These are phyloP conservation scores for Rhynchosporium graminicola DNA, from an alignment of 2,329 filamentous ascomycete species.

Conservation along the genomic window DNA sequence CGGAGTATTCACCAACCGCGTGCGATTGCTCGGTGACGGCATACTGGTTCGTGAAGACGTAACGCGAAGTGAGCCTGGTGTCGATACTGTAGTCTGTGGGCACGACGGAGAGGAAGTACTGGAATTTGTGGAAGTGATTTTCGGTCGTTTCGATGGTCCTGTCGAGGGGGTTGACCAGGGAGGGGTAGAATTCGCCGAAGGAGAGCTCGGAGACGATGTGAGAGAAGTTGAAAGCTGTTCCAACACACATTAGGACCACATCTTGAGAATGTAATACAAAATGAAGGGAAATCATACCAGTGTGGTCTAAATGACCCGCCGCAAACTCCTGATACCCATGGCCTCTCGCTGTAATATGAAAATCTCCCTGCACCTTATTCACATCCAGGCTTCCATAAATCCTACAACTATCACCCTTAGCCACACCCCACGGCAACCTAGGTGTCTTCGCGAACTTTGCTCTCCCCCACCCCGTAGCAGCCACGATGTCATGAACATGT, in stretches of 20 bases:
- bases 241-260: constrained; percentile 24
- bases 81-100: constrained; percentile 86
- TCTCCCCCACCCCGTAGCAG: constrained; percentile 62
- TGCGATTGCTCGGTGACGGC: constrained; percentile 89
- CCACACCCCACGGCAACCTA: constrained; percentile 46
- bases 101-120: constrained; percentile 95
- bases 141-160: constrained; percentile 78
- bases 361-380: constrained; percentile 97
- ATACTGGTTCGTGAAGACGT: constrained; percentile 94
- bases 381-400: constrained; percentile 87
- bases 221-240: constrained; percentile 89
- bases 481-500: constrained; percentile 89
- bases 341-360: constrained; percentile 92
- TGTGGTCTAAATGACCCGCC: constrained; percentile 75
- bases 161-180: constrained; percentile 90
- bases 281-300: constrained; percentile 53
- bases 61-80: constrained; percentile 48
- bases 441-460: constrained; percentile 78
- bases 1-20: constrained; percentile 64
- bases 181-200: constrained; percentile 95
- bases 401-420: constrained; percentile 71
- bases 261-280: constrained; percentile 13
- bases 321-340: constrained; percentile 89
- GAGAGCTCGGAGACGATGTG: constrained; percentile 95
- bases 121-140: constrained; percentile 88